phyloP scores from a whole-genome alignment of 148 eudicot genomes.

The Fagopyrum esculentum region DNA sequence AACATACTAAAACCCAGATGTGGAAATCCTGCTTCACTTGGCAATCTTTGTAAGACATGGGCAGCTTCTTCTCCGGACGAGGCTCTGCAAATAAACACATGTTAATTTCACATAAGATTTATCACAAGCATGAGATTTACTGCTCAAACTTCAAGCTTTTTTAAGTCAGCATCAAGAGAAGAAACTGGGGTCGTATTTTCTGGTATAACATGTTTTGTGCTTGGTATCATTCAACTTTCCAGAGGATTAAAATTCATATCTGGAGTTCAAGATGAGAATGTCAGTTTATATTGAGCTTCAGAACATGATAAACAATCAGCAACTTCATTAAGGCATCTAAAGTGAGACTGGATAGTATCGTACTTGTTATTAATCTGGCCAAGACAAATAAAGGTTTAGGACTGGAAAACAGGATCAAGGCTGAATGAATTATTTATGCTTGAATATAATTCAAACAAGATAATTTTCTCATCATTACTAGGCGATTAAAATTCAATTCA shows the following conservation, averaged over 20 bases:
- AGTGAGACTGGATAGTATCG: not conserved
- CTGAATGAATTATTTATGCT: not conserved
- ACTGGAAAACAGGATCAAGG: not conserved
- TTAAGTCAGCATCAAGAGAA: not conserved
- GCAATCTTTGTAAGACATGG: conserved; percentile 57
- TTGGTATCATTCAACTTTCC: not conserved
- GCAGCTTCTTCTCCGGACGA: conserved; percentile 74
- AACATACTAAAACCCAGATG: conserved; percentile 54
- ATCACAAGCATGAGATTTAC: not conserved
- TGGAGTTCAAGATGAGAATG: not conserved
- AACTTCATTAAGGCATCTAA: not conserved
- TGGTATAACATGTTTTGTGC: not conserved
- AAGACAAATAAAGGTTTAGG: not conserved
- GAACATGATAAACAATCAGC: not conserved
- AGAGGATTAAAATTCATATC: not conserved
- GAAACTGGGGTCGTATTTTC: not conserved
- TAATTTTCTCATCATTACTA: not conserved
- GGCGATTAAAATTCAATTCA: not conserved
- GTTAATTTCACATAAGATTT: not conserved
- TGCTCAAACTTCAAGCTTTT: not conserved
- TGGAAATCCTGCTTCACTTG: conserved; percentile 57
- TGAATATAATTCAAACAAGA: not conserved
- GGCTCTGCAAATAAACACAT: conserved; percentile 44
- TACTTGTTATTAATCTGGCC: not conserved
- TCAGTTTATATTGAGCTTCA: not conserved